Percentiles rank a stretch among this genome's conserved stretches.
phyloP scores from a whole-genome alignment of 345 rosid species.

The Anacardium occidentale region DNA sequence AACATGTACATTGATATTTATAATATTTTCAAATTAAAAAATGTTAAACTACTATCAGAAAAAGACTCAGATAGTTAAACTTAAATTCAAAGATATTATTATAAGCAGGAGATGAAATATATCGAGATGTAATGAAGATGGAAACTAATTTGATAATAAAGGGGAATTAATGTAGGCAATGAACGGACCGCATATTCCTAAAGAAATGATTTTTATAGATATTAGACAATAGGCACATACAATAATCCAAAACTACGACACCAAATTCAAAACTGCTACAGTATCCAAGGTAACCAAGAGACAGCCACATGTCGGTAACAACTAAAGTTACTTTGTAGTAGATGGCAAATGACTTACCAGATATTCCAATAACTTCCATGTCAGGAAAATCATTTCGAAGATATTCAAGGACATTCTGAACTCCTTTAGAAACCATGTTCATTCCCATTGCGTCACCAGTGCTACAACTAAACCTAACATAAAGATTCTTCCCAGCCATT shows the following conservation, averaged over 20 bases:
- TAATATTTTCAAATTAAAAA: not conserved
- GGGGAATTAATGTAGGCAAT: not conserved
- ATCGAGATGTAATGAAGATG: not conserved
- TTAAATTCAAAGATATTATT: not conserved
- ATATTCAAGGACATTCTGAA: constrained; percentile 80
- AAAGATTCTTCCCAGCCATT: constrained; percentile 82
- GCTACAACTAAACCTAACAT: constrained; percentile 67
- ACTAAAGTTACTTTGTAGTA: not conserved
- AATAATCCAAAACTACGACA: no score
- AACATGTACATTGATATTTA: not conserved
- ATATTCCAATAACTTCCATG: constrained; percentile 80
- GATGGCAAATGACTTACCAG: constrained; percentile 42
- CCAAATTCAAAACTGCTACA: not conserved
- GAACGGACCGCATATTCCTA: not conserved
- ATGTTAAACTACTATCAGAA: not conserved
- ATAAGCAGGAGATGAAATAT: not conserved
- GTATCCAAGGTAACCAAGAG: not conserved
- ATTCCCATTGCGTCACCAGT: constrained; percentile 98
- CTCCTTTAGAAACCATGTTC: constrained; percentile 97
- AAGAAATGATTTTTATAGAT: not conserved
- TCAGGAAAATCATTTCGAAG: constrained; percentile 77
- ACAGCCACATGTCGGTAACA: not conserved
- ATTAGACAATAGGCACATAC: not conserved
- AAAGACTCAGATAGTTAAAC: not conserved
- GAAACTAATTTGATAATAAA: not conserved